Base-by-base conservation (phyloP, 768 basidiomycete genomes). In the Agaricus subrufescens region DNA sequence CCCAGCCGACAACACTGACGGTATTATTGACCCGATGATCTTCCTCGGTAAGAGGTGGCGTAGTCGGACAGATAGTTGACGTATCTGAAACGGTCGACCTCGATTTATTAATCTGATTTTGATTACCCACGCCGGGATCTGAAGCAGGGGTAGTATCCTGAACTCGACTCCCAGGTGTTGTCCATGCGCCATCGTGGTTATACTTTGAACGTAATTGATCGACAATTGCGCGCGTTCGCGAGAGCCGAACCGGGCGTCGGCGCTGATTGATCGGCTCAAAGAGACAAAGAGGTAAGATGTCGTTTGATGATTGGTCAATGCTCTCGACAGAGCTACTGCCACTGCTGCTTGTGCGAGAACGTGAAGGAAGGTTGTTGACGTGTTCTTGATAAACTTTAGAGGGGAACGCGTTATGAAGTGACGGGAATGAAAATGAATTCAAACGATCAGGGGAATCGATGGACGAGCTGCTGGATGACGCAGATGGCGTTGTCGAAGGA, bases 141-240 rank as follows among this genome's bases (percentile, higher is more conserved):
- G 55, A 50, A 6, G 46, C 46, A 11, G 44, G 37, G 26, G 47
- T 14, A 26, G 47, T 38, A 31, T 54, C 52, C 50, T 61, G 38
- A 58, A 60, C 31, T 55, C 55, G 38, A 57, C 61, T 40, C 54
- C 55, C n/a, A 61, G 60, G 9, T 54, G 50, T 14, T 62, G 54
- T 45, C 40, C 19, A 26, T 7, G 29, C 30, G 9, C 23, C 48
- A 50, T 56, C 55, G n/a, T 50, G 49, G 9, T 50, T 42, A 46
- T 44, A 30, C 14, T 68, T 65, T 6, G 75, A 80, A 52, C 81
- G 76, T 40, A 85, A 65, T 37, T 75, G 73, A 59, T 85, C 83
- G 30, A 85, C 80, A 42, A 85, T 80, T 59, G 81, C 78, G 11
- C 84, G 75, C 19, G 84, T 85, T 62, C 77, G 79, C 23, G 83